Evolutionary conservation across 805 yeast genomes (phyloP).

Genomic region (Starmera quercuum): DNA sequence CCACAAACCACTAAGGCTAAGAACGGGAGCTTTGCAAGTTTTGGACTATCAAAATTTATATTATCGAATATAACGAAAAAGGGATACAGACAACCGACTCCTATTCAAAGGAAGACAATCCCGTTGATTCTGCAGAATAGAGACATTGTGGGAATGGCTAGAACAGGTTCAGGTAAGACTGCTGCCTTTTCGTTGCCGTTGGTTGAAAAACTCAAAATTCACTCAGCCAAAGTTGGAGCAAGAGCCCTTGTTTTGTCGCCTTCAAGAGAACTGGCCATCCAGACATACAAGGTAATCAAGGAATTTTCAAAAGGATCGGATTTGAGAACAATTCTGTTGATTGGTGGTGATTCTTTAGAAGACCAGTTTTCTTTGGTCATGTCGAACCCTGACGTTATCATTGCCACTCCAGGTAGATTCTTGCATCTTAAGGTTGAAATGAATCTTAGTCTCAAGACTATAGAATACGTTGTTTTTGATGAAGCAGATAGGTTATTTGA

Average conservation of each 20-base stretch:
- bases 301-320: constrained; percentile 85
- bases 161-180: constrained; percentile 98
- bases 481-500: constrained; percentile 97
- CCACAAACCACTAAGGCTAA: constrained; percentile 52
- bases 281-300: constrained; percentile 80
- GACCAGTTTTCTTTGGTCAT: constrained; percentile 92
- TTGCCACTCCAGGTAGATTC: constrained; percentile 98
- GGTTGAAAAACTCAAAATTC: constrained; percentile 75
- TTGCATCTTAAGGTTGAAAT: constrained; percentile 93
- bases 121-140: constrained; percentile 81
- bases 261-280: constrained; percentile 92
- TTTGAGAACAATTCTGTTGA: constrained; percentile 68
- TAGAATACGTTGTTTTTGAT: constrained; percentile 90
- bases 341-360: constrained; percentile 98
- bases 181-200: constrained; percentile 94
- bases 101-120: constrained; percentile 93
- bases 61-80: constrained; percentile 66
- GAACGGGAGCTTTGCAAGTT: constrained; percentile 80
- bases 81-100: constrained; percentile 94
- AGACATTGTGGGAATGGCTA: constrained; percentile 98
- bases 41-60: constrained; percentile 74
- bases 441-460: constrained; percentile 73
- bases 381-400: constrained; percentile 87
- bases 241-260: constrained; percentile 90
- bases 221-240: constrained; percentile 80